phyloP scores from a whole-genome alignment of 345 rosid species.

The Sonneratia caseolaris region DNA sequence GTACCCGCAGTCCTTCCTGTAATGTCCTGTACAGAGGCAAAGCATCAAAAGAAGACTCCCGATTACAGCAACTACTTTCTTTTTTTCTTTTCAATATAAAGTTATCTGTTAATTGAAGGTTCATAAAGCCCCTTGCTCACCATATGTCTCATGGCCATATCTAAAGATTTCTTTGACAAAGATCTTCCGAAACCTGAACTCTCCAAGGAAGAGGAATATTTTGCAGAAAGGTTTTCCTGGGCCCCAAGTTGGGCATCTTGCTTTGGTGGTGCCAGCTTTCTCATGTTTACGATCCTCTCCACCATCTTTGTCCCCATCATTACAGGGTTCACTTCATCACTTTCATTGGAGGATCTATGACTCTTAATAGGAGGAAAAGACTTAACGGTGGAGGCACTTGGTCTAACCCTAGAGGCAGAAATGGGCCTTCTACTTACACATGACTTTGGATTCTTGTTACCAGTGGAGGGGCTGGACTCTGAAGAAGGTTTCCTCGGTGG shows the following conservation, averaged over 20 bases:
- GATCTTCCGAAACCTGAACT: constrained; percentile 67
- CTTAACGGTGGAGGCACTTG: constrained; percentile 62
- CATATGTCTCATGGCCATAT: constrained; percentile 90
- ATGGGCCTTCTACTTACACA: constrained; percentile 37
- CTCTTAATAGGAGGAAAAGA: constrained; percentile 30
- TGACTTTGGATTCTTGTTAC: constrained; percentile 48
- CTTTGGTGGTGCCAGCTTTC: constrained; percentile 70
- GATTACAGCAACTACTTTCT: background rate
- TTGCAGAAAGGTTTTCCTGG: constrained; percentile 23
- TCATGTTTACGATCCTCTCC: constrained; percentile 82
- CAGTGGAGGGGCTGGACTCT: constrained; percentile 53
- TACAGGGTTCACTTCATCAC: constrained; percentile 63
- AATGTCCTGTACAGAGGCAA: constrained; percentile 50
- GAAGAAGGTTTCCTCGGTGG: constrained; percentile 43
- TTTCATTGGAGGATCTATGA: constrained; percentile 30
- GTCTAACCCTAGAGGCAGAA: constrained; percentile 59
- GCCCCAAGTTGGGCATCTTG: constrained; percentile 26
- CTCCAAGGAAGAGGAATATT: constrained; percentile 41
- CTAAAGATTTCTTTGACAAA: constrained; percentile 72
- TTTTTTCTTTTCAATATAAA: background rate
- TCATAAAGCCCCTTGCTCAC: constrained; percentile 20
- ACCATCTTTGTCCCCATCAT: constrained; percentile 73
- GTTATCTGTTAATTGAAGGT: background rate
- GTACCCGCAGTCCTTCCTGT: constrained; percentile 54
- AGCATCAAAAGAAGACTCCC: background rate